Evolutionary conservation across 179 eudicot species (phyloP), one percentile per base, ranked within the genome.

Genomic region (Heliamphora pulchella): DNA sequence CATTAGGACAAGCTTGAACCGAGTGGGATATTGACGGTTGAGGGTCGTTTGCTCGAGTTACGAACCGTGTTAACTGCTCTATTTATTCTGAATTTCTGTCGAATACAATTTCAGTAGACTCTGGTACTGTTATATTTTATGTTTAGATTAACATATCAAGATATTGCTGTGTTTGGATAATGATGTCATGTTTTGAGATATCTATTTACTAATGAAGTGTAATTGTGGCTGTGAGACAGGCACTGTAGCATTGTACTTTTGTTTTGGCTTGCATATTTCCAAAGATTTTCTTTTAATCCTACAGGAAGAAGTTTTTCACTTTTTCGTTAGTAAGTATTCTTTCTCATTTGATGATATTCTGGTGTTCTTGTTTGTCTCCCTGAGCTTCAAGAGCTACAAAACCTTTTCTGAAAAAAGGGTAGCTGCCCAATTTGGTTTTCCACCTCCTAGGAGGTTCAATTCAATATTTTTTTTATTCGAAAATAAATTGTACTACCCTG

Each of bases 1-100:
- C 46, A 41, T 83, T 86, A 90, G 89, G 86, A 80, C 58, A 80
- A 76, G 70, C 77, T 79, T 67, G 74, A 66, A 78, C 76, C 13
- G 84, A 81, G 86, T 81, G 85, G 74, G 88, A 75, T 72, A 65
- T 78, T 66, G 17, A 41, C 68, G 18, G 54, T 57, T 2, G 80
- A 81, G 84, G 77, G 80, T 67, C 51, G 69, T n/a, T 81, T 54
- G 73, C 75, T 82, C n/a, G 76, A 71, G 63, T 54, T 66, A 22
- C 39, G 17, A 31, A 14, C 39, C 5, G 31, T 61, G 51, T 31
- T 71, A 17, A 7, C n/a, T 72, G 10, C 59, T 47, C 47, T 9
- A 22, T 20, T 13, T 57, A 11, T 2, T 48, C 8, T 39, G 1
- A 13, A 54, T 31, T 77, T 13, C 15, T 64, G 53, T 62, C 9